Evolutionary conservation across 306 rosid species (phyloP).

Genomic region (Sphenostylis stenocarpa): DNA sequence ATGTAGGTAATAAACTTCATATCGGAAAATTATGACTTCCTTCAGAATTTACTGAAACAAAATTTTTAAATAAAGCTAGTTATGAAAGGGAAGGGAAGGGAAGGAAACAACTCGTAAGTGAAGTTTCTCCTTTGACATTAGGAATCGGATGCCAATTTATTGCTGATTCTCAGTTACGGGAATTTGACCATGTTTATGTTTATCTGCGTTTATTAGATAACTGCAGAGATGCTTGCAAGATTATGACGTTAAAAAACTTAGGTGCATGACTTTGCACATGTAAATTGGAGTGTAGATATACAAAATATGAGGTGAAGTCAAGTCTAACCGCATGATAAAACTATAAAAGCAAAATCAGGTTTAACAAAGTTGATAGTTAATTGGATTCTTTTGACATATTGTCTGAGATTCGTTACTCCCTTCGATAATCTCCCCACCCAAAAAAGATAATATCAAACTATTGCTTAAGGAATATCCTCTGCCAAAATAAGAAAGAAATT

Average conservation of each 20-base stretch:
- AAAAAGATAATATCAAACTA: too few relatives aligned
- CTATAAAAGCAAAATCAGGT: background rate
- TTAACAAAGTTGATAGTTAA: too few relatives aligned
- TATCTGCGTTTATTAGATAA: background rate
- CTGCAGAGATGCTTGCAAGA: background rate
- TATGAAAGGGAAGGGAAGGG: background rate
- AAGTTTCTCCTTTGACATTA: too few relatives aligned
- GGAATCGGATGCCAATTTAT: background rate
- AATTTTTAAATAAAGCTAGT: too few relatives aligned
- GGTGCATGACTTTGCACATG: background rate
- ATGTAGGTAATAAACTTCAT: background rate
- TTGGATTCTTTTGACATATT: too few relatives aligned
- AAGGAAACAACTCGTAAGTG: background rate
- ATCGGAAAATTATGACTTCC: background rate
- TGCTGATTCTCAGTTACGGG: background rate
- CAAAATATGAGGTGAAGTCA: background rate
- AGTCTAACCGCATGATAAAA: background rate
- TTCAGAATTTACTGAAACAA: too few relatives aligned
- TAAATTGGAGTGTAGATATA: background rate
- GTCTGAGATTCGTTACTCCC: too few relatives aligned
- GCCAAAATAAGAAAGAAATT: too few relatives aligned
- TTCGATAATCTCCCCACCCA: too few relatives aligned
- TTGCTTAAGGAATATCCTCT: too few relatives aligned
- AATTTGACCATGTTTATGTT: background rate
- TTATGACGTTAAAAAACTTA: background rate